Conservation (phyloP, 164 flowering plant genomes). For the Kalanchoe fedtschenkoi region DNA sequence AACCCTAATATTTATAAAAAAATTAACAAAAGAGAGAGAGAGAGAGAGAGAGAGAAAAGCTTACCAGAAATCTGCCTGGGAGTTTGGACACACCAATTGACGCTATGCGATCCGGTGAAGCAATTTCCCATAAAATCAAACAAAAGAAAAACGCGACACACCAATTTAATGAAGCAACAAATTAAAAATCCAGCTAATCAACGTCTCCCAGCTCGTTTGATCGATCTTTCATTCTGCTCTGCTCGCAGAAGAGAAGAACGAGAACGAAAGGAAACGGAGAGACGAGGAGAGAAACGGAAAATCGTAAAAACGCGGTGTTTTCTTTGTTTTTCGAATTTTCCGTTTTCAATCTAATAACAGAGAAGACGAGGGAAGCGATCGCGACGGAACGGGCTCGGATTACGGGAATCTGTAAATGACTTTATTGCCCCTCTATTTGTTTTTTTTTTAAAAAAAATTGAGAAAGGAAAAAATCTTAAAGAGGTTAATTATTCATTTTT, state of each 20-base stretch:
- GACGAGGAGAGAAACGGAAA: no score
- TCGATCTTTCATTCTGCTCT: background rate
- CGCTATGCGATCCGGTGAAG: background rate
- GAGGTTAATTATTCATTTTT: no score
- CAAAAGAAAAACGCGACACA: background rate
- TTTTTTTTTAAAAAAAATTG: no score
- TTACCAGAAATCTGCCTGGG: background rate
- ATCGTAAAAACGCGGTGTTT: background rate
- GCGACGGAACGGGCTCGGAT: background rate
- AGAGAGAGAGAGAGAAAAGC: no score
- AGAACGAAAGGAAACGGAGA: background rate
- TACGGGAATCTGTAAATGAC: background rate
- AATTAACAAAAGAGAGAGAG: no score
- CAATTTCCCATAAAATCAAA: conserved; percentile 1
- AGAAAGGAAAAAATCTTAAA: no score
- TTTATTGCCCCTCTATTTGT: background rate
- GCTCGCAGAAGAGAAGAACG: conserved; percentile 3
- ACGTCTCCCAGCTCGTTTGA: no score
- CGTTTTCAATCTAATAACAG: background rate
- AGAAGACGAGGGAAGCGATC: background rate
- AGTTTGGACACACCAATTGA: background rate
- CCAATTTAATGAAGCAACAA: no score
- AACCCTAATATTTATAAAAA: background rate
- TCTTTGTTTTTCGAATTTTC: background rate
- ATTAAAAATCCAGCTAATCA: no score